Percentiles rank a stretch among this genome's conserved stretches.
phyloP scores from a whole-genome alignment of 768 basidiomycete genomes.

The Leccinum uliginosum region DNA sequence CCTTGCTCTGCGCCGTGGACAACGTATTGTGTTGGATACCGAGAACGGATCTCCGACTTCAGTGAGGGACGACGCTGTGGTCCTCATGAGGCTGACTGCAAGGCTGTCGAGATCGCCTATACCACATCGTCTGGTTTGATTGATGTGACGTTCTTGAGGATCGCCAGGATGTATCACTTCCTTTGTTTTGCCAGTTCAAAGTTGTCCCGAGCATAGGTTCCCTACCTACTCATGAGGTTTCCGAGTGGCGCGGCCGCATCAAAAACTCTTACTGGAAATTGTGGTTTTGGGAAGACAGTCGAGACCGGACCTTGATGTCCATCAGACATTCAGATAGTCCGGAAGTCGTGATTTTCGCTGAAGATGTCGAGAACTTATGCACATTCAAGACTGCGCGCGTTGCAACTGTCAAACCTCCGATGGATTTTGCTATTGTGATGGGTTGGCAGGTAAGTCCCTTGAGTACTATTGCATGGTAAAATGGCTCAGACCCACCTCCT shows the following conservation, averaged over 20 bases:
- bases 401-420: constrained; percentile 74
- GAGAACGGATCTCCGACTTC: constrained; percentile 47
- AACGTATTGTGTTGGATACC: constrained; percentile 65
- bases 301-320: constrained; percentile 75
- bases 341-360: constrained; percentile 73
- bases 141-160: constrained; percentile 80
- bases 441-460: constrained; percentile 84
- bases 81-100: constrained; percentile 67
- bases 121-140: constrained; percentile 51
- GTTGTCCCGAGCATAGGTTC: constrained; percentile 88
- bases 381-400: constrained; percentile 78
- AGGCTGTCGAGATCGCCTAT: constrained; percentile 74
- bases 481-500: constrained; percentile 10
- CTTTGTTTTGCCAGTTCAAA: constrained; percentile 74
- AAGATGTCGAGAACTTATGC: constrained; percentile 84
- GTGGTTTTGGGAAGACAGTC: constrained; percentile 88
- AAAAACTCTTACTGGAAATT: constrained; percentile 98
- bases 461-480: neutral
- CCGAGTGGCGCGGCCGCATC: constrained; percentile 74
- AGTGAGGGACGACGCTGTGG: constrained; percentile 73
- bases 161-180: constrained; percentile 68
- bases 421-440: constrained; percentile 98
- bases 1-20: constrained; percentile 75
- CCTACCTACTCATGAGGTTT: constrained; percentile 90
- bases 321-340: constrained; percentile 86